A percentile compares a stretch with the other conserved stretches of the same genome.
Conservation (phyloP, 805 yeast genomes). For the Huiozyma sinensis region DNA sequence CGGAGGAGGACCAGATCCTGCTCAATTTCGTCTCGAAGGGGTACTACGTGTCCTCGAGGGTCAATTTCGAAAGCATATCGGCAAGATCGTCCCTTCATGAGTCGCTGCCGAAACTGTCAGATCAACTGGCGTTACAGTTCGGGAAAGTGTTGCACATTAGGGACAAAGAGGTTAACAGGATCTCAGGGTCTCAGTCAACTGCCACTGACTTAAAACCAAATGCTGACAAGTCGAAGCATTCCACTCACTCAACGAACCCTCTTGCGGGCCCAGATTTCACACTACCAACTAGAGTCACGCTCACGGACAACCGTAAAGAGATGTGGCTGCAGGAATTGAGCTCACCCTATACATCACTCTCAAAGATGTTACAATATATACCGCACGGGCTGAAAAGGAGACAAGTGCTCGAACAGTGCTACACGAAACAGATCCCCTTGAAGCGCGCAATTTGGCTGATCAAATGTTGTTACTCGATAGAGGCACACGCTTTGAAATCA, state of each 20-base stretch:
- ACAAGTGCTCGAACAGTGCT: conserved; percentile 61
- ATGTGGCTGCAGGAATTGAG: conserved; percentile 80
- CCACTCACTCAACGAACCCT: conserved; percentile 8
- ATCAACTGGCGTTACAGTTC: conserved; percentile 21
- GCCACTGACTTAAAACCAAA: conserved; percentile 1
- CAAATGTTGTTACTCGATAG: conserved; percentile 76
- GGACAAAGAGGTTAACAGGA: conserved; percentile 24
- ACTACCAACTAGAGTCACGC: conserved; percentile 51
- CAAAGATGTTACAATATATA: conserved; percentile 59
- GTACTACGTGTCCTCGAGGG: conserved; percentile 25
- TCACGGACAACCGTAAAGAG: conserved; percentile 78
- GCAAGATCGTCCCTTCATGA: conserved; percentile 29
- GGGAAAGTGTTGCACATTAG: conserved; percentile 21
- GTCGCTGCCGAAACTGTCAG: conserved; percentile 23
- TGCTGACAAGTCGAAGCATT: not conserved
- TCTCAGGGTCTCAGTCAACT: conserved; percentile 8
- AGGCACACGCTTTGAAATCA: conserved; percentile 27
- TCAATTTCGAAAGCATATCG: conserved; percentile 28
- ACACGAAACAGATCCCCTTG: conserved; percentile 57
- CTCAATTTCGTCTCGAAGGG: conserved; percentile 26
- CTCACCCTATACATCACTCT: conserved; percentile 51
- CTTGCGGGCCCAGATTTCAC: conserved; percentile 25
- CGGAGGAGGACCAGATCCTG: conserved; percentile 24
- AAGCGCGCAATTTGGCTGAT: conserved; percentile 87
- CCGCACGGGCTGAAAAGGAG: conserved; percentile 86